Evolutionary conservation across 495 filamentous ascomycete genomes (phyloP), one percentile per base, ranked within the genome.

Genomic region (Ramalina peruviana): DNA sequence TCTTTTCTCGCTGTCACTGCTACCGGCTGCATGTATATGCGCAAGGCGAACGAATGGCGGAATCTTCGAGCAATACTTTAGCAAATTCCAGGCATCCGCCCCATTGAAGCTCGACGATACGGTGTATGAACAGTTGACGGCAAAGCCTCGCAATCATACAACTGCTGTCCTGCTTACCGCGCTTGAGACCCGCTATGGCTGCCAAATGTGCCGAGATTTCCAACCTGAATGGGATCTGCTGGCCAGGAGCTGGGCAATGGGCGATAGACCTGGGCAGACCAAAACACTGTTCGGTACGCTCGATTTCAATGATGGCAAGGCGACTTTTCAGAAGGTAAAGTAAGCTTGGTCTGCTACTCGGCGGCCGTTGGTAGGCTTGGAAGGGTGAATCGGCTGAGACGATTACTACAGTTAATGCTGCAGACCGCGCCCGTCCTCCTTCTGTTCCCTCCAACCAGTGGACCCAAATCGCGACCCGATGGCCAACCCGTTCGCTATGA

Each of bases 141-240:
- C 77, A 1, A 66, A 75, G 3, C 86, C 93, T 27, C 78, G 92
- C 47, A 83, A 97, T 64, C 93, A 96, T 62, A 78, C 82, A 33
- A 75, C 82, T 13, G 84, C 78, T 7, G 79, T 97, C 2, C 76
- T 97, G 30, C 70, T 99, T 47, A 99, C 93, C 10, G 92, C 92
- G 46, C 65, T 87, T 54, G 88, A 96, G 58, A 60, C 82, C 37
- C 78, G 86, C 20, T 96, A 82, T 68, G 87, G 86, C 25, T 99
- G 92, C 62, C 66, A 79, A 47, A 72, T 96, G 42, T 99, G 92
- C 63, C 76, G 79, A 36, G 85, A 93, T 48, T 95, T 97, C 66
- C 81, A 92, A 60, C 83, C 92, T 1, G 93, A 99, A 67, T 99
- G 88, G 82, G 85, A 94, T 21, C 63, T 99, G 20, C 74, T 99